A percentile compares a stretch with the other conserved stretches of the same genome.
Conservation (phyloP, 805 yeast species). For the Starmera pachycereana region DNA sequence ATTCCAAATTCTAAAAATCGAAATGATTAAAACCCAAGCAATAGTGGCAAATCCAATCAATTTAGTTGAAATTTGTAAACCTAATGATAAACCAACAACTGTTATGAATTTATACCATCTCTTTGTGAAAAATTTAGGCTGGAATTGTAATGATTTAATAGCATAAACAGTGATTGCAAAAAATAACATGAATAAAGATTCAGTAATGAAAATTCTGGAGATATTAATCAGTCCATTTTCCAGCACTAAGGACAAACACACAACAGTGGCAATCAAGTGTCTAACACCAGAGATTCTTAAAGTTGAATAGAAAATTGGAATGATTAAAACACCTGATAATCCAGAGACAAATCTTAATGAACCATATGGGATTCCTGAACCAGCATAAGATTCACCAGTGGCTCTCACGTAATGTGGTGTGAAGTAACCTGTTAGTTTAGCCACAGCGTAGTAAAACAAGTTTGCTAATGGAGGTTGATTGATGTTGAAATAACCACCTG, state of each 20-base stretch:
- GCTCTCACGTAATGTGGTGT: conserved; percentile 19
- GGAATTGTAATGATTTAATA: conserved; percentile 23
- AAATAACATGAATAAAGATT: conserved; percentile 33
- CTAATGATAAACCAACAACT: conserved; percentile 41
- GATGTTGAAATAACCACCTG: conserved; percentile 56
- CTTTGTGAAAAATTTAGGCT: conserved; percentile 29
- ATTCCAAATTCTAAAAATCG: conserved; percentile 46
- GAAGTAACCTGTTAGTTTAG: conserved; percentile 41
- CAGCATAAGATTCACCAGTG: conserved; percentile 8
- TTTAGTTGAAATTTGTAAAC: conserved; percentile 49
- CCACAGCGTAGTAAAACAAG: conserved; percentile 45
- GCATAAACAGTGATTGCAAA: conserved; percentile 39
- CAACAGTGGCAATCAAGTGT: conserved; percentile 36
- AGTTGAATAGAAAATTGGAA: conserved; percentile 42
- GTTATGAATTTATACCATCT: conserved; percentile 45
- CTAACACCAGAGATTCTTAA: conserved; percentile 48
- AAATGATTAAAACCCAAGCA: conserved; percentile 47
- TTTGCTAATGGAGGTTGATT: conserved; percentile 68
- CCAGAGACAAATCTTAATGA: conserved; percentile 50
- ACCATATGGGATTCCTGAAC: conserved; percentile 33
- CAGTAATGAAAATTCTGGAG: conserved; percentile 42
- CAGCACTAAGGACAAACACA: conserved; percentile 39
- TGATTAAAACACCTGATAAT: conserved; percentile 40
- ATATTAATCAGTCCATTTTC: conserved; percentile 61
- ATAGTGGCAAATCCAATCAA: conserved; percentile 63